A percentile compares a stretch with the other conserved stretches of the same genome.
These are phyloP conservation scores for Leishmania martiniquensis DNA, from an alignment of 208 protist genomes.

Conservation along the genomic window DNA sequence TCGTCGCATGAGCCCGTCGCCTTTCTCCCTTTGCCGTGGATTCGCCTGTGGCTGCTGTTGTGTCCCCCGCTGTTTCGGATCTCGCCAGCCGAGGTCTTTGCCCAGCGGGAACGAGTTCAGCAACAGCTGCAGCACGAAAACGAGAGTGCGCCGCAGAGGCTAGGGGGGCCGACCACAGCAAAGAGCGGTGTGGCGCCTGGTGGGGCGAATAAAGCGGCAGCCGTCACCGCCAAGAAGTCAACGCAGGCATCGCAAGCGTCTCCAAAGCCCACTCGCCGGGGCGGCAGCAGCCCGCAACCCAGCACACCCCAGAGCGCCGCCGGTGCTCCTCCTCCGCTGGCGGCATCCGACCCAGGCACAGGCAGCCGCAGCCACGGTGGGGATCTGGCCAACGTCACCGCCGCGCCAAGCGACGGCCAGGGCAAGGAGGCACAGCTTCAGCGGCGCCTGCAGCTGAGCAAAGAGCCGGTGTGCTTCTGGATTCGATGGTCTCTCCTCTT, in stretches of 20 bases:
- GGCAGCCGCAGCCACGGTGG: neutral
- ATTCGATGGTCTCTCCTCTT: slow-evolving; percentile 25
- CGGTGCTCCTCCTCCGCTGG: neutral
- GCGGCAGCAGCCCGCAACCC: neutral
- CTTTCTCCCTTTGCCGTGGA: slow-evolving; percentile 42
- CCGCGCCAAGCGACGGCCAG: neutral
- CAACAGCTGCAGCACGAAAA: slow-evolving; percentile 9
- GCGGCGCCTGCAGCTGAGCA: slow-evolving; percentile 17
- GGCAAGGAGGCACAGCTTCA: slow-evolving; percentile 3
- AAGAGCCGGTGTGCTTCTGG: slow-evolving; percentile 31
- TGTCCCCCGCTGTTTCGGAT: slow-evolving; percentile 53
- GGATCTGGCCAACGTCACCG: neutral
- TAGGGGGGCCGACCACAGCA: neutral
- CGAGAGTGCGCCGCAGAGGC: neutral
- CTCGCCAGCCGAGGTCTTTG: slow-evolving; percentile 35
- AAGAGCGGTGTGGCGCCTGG: too few relatives aligned
- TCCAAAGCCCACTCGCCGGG: neutral
- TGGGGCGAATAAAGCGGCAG: neutral
- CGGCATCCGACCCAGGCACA: neutral
- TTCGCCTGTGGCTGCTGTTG: slow-evolving; percentile 64
- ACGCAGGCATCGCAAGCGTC: neutral
- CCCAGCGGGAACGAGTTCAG: slow-evolving; percentile 19
- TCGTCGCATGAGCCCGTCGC: slow-evolving; percentile 11
- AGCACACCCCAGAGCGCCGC: neutral
- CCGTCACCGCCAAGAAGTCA: neutral